A percentile compares a stretch with the other conserved stretches of the same genome.
Evolutionary conservation across 2,329 filamentous ascomycete genomes (phyloP).

Genomic region (Cercospora sojina): DNA sequence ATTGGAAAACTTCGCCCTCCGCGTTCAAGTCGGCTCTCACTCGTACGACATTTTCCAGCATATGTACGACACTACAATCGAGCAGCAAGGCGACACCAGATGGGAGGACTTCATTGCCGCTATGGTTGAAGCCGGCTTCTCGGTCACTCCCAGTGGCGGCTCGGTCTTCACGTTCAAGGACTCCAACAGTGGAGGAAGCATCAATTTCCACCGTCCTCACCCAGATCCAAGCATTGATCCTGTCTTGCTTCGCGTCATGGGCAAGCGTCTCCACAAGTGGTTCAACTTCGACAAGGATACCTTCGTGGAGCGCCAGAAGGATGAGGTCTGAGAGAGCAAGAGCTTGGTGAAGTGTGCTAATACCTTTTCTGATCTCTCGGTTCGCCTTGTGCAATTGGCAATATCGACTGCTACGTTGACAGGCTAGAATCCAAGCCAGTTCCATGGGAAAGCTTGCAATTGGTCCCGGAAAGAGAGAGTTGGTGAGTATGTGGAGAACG

Average conservation of each 20-base stretch:
- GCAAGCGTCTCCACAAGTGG: conserved; percentile 33
- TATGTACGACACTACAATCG: background rate
- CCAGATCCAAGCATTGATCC: conserved; percentile 31
- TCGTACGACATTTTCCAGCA: background rate
- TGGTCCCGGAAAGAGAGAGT: background rate
- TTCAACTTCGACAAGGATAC: conserved; percentile 32
- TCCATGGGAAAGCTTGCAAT: background rate
- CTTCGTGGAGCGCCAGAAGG: conserved; percentile 21
- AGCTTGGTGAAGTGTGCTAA: background rate
- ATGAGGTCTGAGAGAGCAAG: background rate
- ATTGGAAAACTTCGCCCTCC: background rate
- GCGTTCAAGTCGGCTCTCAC: background rate
- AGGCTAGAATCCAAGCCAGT: background rate
- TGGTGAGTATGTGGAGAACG: background rate
- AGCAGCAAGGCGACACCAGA: background rate
- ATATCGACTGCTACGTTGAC: background rate
- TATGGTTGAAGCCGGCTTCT: conserved; percentile 24
- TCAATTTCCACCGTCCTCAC: conserved; percentile 36
- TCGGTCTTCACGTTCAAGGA: conserved; percentile 23
- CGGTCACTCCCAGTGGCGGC: conserved; percentile 18
- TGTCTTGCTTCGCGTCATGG: conserved; percentile 32
- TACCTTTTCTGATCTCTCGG: background rate
- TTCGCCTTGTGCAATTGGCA: background rate
- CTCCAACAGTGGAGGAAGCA: background rate
- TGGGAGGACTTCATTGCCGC: conserved; percentile 24